These are phyloP conservation scores for Botryotinia convoluta DNA, from an alignment of 2,329 filamentous ascomycete species.

Conservation along the genomic window DNA sequence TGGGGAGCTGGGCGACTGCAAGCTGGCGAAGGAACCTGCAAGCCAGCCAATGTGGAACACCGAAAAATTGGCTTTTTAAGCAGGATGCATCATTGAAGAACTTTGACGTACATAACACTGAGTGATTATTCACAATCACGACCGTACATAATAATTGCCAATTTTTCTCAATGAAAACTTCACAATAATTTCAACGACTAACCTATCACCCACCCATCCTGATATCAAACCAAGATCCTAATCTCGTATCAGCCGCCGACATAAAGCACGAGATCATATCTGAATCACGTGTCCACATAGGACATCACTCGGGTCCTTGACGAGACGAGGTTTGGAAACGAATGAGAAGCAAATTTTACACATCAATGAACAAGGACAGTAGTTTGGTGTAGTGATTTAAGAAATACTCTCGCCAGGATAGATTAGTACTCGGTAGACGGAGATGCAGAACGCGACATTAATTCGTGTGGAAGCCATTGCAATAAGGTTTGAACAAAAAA, in stretches of 20 bases:
- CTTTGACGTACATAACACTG: neutral
- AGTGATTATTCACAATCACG: neutral
- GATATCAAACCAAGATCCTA: neutral
- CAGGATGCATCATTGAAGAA: neutral
- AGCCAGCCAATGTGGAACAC: neutral
- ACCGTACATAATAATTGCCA: neutral
- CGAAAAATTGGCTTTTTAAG: neutral
- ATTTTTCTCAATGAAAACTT: neutral
- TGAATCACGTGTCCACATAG: neutral
- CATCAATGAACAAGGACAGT: neutral
- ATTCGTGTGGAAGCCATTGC: too few relatives aligned
- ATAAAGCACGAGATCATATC: conserved; percentile 4
- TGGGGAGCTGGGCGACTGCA: conserved; percentile 16
- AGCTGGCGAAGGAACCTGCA: conserved; percentile 1
- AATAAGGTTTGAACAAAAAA: neutral
- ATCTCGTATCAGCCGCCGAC: neutral
- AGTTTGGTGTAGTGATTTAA: neutral
- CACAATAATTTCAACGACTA: neutral
- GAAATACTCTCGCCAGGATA: neutral
- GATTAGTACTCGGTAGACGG: neutral
- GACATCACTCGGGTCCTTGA: neutral
- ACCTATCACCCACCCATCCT: neutral
- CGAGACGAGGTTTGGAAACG: neutral
- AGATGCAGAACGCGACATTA: too few relatives aligned
- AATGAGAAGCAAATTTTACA: neutral